Evolutionary conservation across 208 protist genomes (phyloP).

Genomic region (Vickermania spadyakhi): DNA sequence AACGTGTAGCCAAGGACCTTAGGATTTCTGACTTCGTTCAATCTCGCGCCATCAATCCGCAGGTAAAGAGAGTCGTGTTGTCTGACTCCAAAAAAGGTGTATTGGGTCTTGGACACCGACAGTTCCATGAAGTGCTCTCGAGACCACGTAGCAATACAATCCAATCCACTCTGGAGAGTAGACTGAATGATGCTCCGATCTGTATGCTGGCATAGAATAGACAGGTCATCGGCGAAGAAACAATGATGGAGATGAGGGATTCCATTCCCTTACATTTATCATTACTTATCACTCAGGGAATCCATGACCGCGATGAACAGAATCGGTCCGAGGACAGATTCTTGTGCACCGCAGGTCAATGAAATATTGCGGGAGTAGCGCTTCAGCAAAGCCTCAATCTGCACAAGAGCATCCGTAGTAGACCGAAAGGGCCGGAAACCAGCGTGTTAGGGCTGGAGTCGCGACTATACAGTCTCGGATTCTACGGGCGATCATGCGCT

Average conservation of each 20-base stretch:
- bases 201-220: constrained; percentile 1
- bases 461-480: constrained; percentile 11
- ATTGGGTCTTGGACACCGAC: not conserved
- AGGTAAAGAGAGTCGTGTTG: not conserved
- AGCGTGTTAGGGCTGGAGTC: constrained; percentile 9
- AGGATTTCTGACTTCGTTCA: not conserved
- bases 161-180: not conserved
- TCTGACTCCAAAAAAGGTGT: constrained; percentile 1
- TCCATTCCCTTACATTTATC: no score
- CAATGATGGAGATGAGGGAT: constrained; percentile 6
- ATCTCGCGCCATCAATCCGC: not conserved
- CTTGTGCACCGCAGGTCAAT: constrained; percentile 19
- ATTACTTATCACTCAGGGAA: constrained; percentile 10
- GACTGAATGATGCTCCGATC: constrained; percentile 2
- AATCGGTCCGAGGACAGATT: constrained; percentile 15
- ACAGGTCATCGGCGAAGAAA: constrained; percentile 28
- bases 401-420: constrained; percentile 14
- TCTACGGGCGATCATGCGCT: constrained; percentile 12
- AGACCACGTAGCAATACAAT: not conserved
- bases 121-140: constrained; percentile 1
- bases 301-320: constrained; percentile 23
- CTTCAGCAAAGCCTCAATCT: not conserved
- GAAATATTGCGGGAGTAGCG: not conserved
- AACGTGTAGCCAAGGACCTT: not conserved
- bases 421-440: constrained; percentile 13